Evolutionary conservation across 164 flowering plant genomes (phyloP), one percentile per base, ranked within the genome.

Genomic region (Chimonanthus salicifolius): DNA sequence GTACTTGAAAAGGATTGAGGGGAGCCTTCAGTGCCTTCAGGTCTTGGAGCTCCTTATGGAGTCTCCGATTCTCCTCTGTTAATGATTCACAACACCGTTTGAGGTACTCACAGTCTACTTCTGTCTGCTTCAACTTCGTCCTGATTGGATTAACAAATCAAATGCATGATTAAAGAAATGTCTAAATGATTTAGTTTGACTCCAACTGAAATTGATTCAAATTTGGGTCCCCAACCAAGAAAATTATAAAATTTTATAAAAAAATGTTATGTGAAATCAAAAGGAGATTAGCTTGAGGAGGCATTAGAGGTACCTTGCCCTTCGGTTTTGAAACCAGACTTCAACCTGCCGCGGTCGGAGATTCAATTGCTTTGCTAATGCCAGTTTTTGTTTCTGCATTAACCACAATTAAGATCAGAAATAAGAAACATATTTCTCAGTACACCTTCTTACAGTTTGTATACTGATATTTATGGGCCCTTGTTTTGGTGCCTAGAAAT

Each of bases 121-220:
- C 97, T 0, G 97, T 91, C 78, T 91, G 97, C 86, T 91, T 91
- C 63, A 91, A 85, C 83, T 91, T 91, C 48, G 92, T 91, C 87
- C 97, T 91, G 83, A 49, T 21, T 45, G 3, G 18, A 73, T 67
- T 58, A 33, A 9, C 5, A 20, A 69, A 46, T 54, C 60, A 13
- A 54, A 11, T 54, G 33, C 33, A 33, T 33, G 33, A 33, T 33
- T 33, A 33, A 33, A 33, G 33, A 33, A 33, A 33, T 33, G 33
- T 33, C 2, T 33, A 33, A 33, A 33, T 33, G 33, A 33, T 33
- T 33, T 33, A 33, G 33, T 33, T 33, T 33, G 33, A 33, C 33
- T 33, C 33, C 33, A 33, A 8, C 7, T 63, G 21, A 18, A 21
- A 63, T 6, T 63, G 8, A 18, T 21, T 18, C 66, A 15, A 0